phyloP scores from a whole-genome alignment of 2,329 filamentous ascomycete genomes.

The Fusarium globosum region DNA sequence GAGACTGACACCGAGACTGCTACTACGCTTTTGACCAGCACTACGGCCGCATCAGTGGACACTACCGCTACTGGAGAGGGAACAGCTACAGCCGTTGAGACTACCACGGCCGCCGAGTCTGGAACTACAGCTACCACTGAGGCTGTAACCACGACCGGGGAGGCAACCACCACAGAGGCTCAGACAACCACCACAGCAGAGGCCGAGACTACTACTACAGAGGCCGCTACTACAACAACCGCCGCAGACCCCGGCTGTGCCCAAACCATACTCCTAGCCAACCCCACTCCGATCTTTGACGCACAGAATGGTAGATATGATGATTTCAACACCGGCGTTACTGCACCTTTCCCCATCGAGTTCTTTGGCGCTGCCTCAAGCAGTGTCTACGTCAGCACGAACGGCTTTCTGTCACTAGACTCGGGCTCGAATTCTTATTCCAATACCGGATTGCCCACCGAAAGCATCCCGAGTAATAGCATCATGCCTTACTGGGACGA shows the following conservation, averaged over 20 bases:
- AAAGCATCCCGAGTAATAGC: rapidly evolving
- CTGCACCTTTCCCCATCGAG: background rate
- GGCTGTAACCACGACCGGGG: background rate
- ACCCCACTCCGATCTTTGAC: background rate
- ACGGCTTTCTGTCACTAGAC: background rate
- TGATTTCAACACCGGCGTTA: too few species aligned
- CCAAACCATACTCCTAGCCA: background rate
- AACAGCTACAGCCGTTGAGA: background rate
- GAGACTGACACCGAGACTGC: background rate
- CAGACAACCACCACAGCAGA: background rate
- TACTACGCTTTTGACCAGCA: background rate
- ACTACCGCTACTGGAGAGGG: too few species aligned
- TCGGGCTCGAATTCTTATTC: rapidly evolving
- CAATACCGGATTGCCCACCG: rapidly evolving
- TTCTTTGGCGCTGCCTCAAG: rapidly evolving
- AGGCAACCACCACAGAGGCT: background rate
- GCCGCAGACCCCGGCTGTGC: background rate
- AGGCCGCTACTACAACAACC: background rate
- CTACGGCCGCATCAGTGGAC: too few species aligned
- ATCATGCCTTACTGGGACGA: background rate
- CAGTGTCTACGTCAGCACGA: background rate
- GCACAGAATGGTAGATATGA: too few species aligned
- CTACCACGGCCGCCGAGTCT: background rate
- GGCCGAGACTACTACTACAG: background rate
- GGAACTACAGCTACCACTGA: background rate